Conservation (phyloP, 139 green algal species). For the Spirogloea muscicola region DNA sequence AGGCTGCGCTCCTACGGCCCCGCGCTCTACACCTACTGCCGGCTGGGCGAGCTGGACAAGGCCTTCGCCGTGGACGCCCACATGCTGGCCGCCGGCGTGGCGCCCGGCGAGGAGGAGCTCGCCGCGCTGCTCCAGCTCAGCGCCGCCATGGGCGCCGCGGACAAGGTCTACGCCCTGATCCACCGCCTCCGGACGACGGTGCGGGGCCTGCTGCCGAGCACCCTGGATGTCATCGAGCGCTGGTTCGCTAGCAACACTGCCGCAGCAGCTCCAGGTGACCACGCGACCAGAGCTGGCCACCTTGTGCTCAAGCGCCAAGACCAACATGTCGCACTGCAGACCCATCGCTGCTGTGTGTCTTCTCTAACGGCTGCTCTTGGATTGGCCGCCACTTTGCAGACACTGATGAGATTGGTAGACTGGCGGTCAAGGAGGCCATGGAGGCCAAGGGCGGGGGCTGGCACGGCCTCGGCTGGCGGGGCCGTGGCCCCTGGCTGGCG, state of each 20-base stretch:
- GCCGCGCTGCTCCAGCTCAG: constrained; percentile 13
- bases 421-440: constrained; percentile 9
- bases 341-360: no score
- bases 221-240: background rate
- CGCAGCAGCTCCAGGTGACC: background rate
- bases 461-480: constrained; percentile 35
- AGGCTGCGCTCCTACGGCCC: constrained; percentile 48
- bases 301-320: no score
- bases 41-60: constrained; percentile 1
- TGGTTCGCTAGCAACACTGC: constrained; percentile 23
- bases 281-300: no score
- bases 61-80: constrained; percentile 35
- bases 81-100: constrained; percentile 14
- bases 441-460: constrained; percentile 30
- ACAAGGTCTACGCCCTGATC: constrained; percentile 40
- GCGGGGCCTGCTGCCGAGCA: background rate
- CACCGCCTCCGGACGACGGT: constrained; percentile 26
- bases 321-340: no score
- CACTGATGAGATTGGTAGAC: no score
- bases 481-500: constrained; percentile 1
- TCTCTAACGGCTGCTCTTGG: no score
- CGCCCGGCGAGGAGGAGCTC: constrained; percentile 27
- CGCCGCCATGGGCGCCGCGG: constrained; percentile 1
- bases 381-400: no score
- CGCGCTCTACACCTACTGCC: constrained; percentile 40